phyloP scores from a whole-genome alignment of 2,329 filamentous ascomycete genomes.

The Sporothrix luriei region DNA sequence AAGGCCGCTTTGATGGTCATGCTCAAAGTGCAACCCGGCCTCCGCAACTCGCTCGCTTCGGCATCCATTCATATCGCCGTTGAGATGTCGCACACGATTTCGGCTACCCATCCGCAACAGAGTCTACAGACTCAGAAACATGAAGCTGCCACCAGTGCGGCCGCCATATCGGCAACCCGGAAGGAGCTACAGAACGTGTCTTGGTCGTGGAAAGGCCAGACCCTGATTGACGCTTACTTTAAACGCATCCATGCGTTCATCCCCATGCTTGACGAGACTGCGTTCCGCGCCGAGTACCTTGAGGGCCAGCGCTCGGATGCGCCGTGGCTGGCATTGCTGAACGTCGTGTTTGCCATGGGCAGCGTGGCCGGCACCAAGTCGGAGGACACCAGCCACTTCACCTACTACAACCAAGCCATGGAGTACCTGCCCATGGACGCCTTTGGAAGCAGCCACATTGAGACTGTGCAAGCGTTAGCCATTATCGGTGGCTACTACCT shows the following conservation, averaged over 20 bases:
- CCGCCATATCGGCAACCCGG: not conserved
- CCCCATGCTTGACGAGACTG: constrained; percentile 72
- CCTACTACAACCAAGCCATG: constrained; percentile 70
- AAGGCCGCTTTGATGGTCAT: constrained; percentile 75
- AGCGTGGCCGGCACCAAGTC: constrained; percentile 68
- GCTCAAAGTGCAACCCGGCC: constrained; percentile 56
- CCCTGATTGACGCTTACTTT: constrained; percentile 74
- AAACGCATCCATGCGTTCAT: constrained; percentile 71
- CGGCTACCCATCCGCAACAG: constrained; percentile 49
- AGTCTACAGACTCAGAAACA: constrained; percentile 40
- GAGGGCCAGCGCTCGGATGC: constrained; percentile 65
- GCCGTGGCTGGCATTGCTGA: constrained; percentile 71
- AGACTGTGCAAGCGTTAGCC: constrained; percentile 70
- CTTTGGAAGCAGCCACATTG: constrained; percentile 70
- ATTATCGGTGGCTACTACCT: constrained; percentile 76
- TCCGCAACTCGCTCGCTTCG: constrained; percentile 51
- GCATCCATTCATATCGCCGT: constrained; percentile 51
- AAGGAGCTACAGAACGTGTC: constrained; percentile 53
- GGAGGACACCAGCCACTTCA: constrained; percentile 67
- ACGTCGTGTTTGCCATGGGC: constrained; percentile 76
- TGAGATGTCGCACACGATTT: constrained; percentile 52
- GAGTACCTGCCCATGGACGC: constrained; percentile 67
- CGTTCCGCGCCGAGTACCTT: constrained; percentile 67
- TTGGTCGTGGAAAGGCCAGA: constrained; percentile 67
- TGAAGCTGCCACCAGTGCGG: not conserved